Evolutionary conservation across 1,284 basidiomycete genomes (phyloP), one percentile per base, ranked within the genome.

Genomic region (Papiliotrema nemorosa): DNA sequence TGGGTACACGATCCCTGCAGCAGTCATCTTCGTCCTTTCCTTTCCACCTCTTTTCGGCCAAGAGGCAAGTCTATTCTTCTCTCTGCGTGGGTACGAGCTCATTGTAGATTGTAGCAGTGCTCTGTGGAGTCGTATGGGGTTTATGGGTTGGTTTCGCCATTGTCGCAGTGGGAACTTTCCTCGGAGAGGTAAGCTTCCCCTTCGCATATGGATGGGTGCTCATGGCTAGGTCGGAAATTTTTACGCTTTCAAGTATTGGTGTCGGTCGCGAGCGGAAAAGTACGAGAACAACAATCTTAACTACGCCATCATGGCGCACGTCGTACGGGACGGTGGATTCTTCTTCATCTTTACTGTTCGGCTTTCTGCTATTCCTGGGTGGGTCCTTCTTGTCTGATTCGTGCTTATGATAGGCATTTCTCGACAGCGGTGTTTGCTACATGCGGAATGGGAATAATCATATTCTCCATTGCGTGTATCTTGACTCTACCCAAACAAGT

Each of bases 1-100:
- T 36, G 90, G 90, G 18, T 93, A 84, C 84, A 70, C 86, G 16
- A 88, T 94, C 38, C 90, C 90, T 1, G 88, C 92, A 43, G 68
- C 61, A 6, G 54, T 70, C 35, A 62, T 72, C 22, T 69, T 75
- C 48, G 58, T 72, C 39, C 52, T 75, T 22, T 70, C 68, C 34
- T 75, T 75, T 53, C 73, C 73, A 2, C 73, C 73, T 3, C 49
- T 75, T 14, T 71, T 74, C 37, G 73, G 70, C 16, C 69, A 72
- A 27, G 67, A 69, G 53, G 68, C 68, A 34, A 53, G 63, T 54
- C 20, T 20, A 38, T 10, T 33, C 39, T 10, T 14, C 6, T 14
- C 12, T 38, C 43, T 18, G n/a, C 14, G 26, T 21, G 12, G 20
- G 6, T 14, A 25, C 20, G 3, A 4, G 10, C 12, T 50, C 6